Conservation (phyloP, 2,329 filamentous ascomycete species). For the Arthrobotrys sinensis region DNA sequence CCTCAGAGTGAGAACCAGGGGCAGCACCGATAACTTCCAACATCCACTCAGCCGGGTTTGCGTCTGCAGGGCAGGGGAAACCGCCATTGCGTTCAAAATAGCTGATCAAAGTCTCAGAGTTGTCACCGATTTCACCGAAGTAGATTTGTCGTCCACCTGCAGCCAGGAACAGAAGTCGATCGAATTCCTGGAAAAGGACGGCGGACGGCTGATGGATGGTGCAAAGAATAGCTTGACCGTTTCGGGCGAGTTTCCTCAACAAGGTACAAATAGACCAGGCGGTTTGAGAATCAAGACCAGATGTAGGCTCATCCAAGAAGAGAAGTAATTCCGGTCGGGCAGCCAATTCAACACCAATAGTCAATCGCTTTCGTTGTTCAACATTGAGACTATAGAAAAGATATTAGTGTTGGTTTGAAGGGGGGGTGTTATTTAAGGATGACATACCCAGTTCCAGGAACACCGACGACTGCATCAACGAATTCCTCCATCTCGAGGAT, state of each 20-base stretch:
- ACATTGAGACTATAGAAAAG: conserved; percentile 70
- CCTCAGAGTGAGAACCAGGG: conserved; percentile 51
- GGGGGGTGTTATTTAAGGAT: not conserved
- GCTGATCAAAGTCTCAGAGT: conserved; percentile 79
- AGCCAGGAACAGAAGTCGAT: conserved; percentile 83
- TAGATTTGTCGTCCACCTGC: conserved; percentile 86
- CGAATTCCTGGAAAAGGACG: conserved; percentile 88
- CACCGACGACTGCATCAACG: conserved; percentile 77
- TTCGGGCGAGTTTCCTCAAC: conserved; percentile 81
- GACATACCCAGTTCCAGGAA: conserved; percentile 67
- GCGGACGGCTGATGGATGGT: conserved; percentile 93
- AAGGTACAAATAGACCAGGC: conserved; percentile 85
- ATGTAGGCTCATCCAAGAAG: conserved; percentile 85
- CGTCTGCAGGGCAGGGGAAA: conserved; percentile 71
- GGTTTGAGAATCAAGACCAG: conserved; percentile 79
- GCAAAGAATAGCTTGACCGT: conserved; percentile 88
- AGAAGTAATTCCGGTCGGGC: conserved; percentile 79
- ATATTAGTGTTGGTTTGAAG: conserved; percentile 2
- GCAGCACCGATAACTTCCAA: conserved; percentile 84
- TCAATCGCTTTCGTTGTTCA: conserved; percentile 79
- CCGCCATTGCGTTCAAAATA: conserved; percentile 76
- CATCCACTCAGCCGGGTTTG: conserved; percentile 82
- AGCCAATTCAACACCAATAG: conserved; percentile 74
- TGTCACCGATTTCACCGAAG: conserved; percentile 85
- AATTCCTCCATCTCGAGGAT: conserved; percentile 77